Evolutionary conservation across 768 basidiomycete species (phyloP), one percentile per base, ranked within the genome.

Genomic region (Chalciporus sphaerocephalus): DNA sequence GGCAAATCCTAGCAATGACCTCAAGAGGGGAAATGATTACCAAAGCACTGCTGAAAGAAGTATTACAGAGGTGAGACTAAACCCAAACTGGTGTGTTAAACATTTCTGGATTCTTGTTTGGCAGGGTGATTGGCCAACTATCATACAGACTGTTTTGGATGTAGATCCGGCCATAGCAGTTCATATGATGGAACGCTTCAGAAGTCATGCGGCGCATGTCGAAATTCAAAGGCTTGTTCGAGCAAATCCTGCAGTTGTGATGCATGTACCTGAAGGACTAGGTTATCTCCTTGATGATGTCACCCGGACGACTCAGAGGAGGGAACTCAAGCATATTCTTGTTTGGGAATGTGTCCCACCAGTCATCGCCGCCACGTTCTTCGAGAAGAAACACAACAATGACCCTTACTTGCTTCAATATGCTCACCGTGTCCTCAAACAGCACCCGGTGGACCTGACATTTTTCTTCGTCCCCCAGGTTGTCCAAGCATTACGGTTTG

Each of bases 401-500:
- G 85, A 98, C 58, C 87, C 95, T 0, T 64, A 90, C 27, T 67
- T 96, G 27, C 70, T 98, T 17, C 96, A 99, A 83, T 98, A 97
- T 61, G 94, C 94, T 0, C 92, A 98, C 68, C 79, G 94, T 34
- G 93, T 94, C 1, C 69, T 99, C 34, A 92, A 92, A 61, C 89
- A 95, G 62, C 93, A 98, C 60, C 89, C 93, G 0, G 91, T 98
- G 9, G 85, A 91, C 12, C 61, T 97, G 41, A 95, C 95, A 0
- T 99, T 99, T 76, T 99, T 98, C 73, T 99, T 95, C 60, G 93
- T 99, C 24, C 96, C 96, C 1, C 96, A 99, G 74, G 85, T 98
- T 16, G 96, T 98, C 2, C 96, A 99, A 60, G 93, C 93, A 4
- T 74, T 99, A 13, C 87, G 96, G 9, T 81, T 87, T 42, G 96